Evolutionary conservation across 768 basidiomycete genomes (phyloP).

Genomic region (Tulasnella calospora): DNA sequence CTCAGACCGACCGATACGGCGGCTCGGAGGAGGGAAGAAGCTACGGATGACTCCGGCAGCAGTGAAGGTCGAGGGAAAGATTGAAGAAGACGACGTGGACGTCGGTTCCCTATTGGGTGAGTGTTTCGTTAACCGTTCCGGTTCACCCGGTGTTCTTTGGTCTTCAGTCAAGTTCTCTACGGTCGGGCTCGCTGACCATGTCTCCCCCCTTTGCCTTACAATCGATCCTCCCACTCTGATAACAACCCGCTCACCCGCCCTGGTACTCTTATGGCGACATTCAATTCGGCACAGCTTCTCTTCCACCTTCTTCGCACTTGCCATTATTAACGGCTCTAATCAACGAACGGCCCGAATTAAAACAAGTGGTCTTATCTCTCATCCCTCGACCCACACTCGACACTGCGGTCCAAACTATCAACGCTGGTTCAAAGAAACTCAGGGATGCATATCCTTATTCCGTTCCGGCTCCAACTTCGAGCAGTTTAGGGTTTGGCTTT

Average conservation of each 20-base stretch:
- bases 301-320: conserved; percentile 71
- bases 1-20: conserved; percentile 68
- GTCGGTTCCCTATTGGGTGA: conserved; percentile 75
- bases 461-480: conserved; percentile 37
- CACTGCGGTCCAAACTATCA: conserved; percentile 62
- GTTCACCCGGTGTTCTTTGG: not conserved
- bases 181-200: not conserved
- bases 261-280: not conserved
- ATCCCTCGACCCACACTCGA: conserved; percentile 83
- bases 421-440: conserved; percentile 63
- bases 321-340: conserved; percentile 68
- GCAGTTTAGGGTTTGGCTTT: conserved; percentile 31
- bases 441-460: conserved; percentile 83
- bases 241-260: not conserved
- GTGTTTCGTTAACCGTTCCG: conserved; percentile 32
- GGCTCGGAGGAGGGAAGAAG: conserved; percentile 34
- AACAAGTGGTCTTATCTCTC: conserved; percentile 63
- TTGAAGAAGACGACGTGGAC: conserved; percentile 62
- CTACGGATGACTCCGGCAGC: conserved; percentile 31
- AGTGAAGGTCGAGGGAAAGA: conserved; percentile 35
- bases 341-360: conserved; percentile 62
- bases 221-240: conserved; percentile 29
- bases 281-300: conserved; percentile 51
- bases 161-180: not conserved
- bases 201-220: conserved; percentile 14